Evolutionary conservation across 2,329 filamentous ascomycete genomes (phyloP).

Genomic region (Rutstroemia sp.): DNA sequence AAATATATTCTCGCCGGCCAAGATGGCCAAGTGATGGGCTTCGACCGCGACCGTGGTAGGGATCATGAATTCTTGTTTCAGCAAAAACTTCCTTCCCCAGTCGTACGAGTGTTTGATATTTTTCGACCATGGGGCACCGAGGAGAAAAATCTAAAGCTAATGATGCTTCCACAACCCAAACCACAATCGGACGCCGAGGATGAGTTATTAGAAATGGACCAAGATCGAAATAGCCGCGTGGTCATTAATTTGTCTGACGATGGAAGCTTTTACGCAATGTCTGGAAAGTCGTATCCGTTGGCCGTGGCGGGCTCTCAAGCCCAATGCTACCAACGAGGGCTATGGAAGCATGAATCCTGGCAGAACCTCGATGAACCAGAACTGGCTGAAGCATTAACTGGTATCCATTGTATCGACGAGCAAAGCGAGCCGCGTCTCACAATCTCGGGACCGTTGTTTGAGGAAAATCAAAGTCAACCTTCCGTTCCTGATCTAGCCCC

Average conservation of each 20-base stretch:
- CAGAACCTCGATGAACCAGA: slow-evolving; percentile 34
- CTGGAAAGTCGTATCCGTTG: slow-evolving; percentile 76
- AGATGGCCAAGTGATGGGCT: slow-evolving; percentile 76
- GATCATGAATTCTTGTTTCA: slow-evolving; percentile 46
- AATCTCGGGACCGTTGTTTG: slow-evolving; percentile 32
- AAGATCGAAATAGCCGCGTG: slow-evolving; percentile 55
- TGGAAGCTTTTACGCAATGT: slow-evolving; percentile 94
- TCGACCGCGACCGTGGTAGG: slow-evolving; percentile 49
- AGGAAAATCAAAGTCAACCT: slow-evolving; percentile 25
- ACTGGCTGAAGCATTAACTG: slow-evolving; percentile 56
- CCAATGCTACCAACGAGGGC: slow-evolving; percentile 48
- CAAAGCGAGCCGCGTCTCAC: slow-evolving; percentile 37
- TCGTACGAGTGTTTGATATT: slow-evolving; percentile 84
- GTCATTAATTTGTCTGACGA: slow-evolving; percentile 80
- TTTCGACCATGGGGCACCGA: slow-evolving; percentile 65
- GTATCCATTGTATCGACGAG: slow-evolving; percentile 59
- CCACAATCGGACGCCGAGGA: slow-evolving; percentile 47
- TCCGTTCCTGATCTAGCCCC: slow-evolving; percentile 11
- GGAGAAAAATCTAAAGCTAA: slow-evolving; percentile 65
- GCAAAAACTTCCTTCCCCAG: slow-evolving; percentile 65
- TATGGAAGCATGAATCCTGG: slow-evolving; percentile 37
- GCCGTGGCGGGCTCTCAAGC: slow-evolving; percentile 60
- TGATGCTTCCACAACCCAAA: slow-evolving; percentile 79
- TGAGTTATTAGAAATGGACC: slow-evolving; percentile 34
- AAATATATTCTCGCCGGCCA: slow-evolving; percentile 84